Evolutionary conservation across 768 basidiomycete genomes (phyloP).

Genomic region (Podaxis sp.): DNA sequence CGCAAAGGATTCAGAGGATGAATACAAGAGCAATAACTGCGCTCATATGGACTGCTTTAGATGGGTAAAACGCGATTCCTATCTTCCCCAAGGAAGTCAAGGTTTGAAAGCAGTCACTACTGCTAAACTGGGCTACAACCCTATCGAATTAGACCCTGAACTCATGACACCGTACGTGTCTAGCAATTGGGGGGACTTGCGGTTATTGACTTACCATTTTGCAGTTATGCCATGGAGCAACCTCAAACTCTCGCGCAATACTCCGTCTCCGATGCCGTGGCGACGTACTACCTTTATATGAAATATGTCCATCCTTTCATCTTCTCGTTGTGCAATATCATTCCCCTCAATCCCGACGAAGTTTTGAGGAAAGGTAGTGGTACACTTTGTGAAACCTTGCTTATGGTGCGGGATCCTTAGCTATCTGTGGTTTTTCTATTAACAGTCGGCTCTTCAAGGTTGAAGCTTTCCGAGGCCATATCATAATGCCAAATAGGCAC

Average conservation of each 20-base stretch:
- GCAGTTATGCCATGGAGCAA: slow-evolving; percentile 93
- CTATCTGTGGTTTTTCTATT: not conserved
- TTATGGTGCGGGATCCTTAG: slow-evolving; percentile 70
- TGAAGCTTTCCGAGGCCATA: slow-evolving; percentile 86
- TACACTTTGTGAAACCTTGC: slow-evolving; percentile 93
- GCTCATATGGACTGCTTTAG: slow-evolving; percentile 99
- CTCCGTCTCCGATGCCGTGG: slow-evolving; percentile 99
- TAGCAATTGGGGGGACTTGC: not conserved
- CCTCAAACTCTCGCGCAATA: slow-evolving; percentile 95
- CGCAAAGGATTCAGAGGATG: slow-evolving; percentile 86
- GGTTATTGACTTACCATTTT: slow-evolving; percentile 7
- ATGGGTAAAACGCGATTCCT: slow-evolving; percentile 99
- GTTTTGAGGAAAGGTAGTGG: slow-evolving; percentile 95
- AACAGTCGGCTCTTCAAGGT: slow-evolving; percentile 53
- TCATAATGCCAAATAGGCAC: slow-evolving; percentile 98
- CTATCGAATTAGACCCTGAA: slow-evolving; percentile 96
- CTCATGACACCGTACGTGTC: slow-evolving; percentile 92
- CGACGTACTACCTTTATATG: slow-evolving; percentile 99
- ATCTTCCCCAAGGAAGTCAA: slow-evolving; percentile 97
- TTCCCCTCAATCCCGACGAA: slow-evolving; percentile 94
- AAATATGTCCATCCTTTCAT: slow-evolving; percentile 99
- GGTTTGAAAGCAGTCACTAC: slow-evolving; percentile 98
- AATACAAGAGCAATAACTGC: slow-evolving; percentile 90
- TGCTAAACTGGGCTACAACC: slow-evolving; percentile 93
- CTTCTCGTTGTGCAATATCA: slow-evolving; percentile 98